Evolutionary conservation across 352 stramenopile genomes (phyloP).

Genomic region (Pythium brassicae): DNA sequence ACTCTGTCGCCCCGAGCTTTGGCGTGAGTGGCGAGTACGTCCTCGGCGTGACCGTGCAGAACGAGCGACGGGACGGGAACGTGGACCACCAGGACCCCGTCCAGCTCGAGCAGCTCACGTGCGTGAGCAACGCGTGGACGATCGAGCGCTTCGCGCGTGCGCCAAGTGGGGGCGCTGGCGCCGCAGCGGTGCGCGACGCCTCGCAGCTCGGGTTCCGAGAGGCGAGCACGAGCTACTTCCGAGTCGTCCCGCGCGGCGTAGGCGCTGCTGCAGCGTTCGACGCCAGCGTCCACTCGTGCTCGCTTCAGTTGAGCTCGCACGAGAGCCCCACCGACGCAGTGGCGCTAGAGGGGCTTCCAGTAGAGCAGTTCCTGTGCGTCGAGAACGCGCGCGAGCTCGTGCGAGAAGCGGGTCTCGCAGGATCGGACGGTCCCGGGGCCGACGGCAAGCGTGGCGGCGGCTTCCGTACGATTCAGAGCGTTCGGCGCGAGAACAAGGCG

Average conservation of each 20-base stretch:
- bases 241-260: constrained; percentile 30
- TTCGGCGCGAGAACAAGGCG: constrained; percentile 81
- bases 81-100: constrained; percentile 24
- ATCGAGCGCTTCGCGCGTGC: constrained; percentile 36
- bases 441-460: constrained; percentile 42
- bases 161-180: neutral
- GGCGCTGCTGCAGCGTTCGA: neutral
- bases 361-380: constrained; percentile 72
- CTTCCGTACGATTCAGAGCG: constrained; percentile 83
- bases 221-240: constrained; percentile 77
- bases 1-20: constrained; percentile 71
- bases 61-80: constrained; percentile 31
- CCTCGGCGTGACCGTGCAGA: constrained; percentile 64
- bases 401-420: constrained; percentile 13
- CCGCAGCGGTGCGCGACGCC: constrained; percentile 23
- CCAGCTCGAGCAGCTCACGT: constrained; percentile 48
- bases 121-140: constrained; percentile 59
- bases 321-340: constrained; percentile 7
- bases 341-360: constrained; percentile 27
- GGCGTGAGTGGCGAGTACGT: constrained; percentile 61
- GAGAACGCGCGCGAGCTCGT: constrained; percentile 58
- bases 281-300: constrained; percentile 11
- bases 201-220: constrained; percentile 57
- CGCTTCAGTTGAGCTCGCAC: constrained; percentile 17
- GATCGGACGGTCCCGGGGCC: constrained; percentile 19